Base-by-base conservation (phyloP, 2,329 filamentous ascomycete species). In the Phaeosphaeriaceae sp. region DNA sequence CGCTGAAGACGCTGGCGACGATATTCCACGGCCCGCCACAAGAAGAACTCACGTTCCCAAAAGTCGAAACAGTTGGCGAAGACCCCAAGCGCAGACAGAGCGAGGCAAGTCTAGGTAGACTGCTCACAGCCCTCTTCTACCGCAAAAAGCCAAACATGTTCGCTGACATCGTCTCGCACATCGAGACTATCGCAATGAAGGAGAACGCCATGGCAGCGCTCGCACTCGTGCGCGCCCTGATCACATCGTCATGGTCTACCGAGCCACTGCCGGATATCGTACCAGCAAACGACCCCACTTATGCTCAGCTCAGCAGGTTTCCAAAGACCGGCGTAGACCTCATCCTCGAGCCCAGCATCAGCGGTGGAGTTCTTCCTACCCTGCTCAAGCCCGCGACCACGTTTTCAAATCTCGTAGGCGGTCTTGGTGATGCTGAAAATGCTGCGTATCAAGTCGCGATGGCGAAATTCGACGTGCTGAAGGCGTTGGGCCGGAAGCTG, bases 341-440 rank as follows among this genome's bases (percentile, higher is more conserved):
- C 1, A 78, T 86, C 9, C 77, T 87, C 17, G 80, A 83, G 2
- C 84, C 84, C 0, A 71, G 82, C 77, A 48, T 84, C 79, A 47
- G 76, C 81, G 56, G 82, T 77, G 52, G 79, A 2, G 78, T 87
- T 0, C 71, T 88, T 0, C 85, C 86, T 0, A 86, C 84, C 64
- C 76, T 88, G 2, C 80, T 88, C 54, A 84, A 83, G 53, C 84
- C 85, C 2, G 82, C 86, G 1, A 82, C 83, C 27, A 83, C 82
- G 0, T 87, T 85, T 58, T 81, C 82, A 13, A 86, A 85, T 53
- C 79, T 87, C n/a, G 85, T 87, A 0, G 84, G 83, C 15, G 85
- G 86, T 10, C 78, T 82, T 10, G 84, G 83, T 1, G 86, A 87
- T 66, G 76, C 82, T 1, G 84, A 88, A 66, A 85, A 82, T 61